These are phyloP conservation scores for Suillus luteus DNA, from an alignment of 768 basidiomycete species.

Conservation along the genomic window DNA sequence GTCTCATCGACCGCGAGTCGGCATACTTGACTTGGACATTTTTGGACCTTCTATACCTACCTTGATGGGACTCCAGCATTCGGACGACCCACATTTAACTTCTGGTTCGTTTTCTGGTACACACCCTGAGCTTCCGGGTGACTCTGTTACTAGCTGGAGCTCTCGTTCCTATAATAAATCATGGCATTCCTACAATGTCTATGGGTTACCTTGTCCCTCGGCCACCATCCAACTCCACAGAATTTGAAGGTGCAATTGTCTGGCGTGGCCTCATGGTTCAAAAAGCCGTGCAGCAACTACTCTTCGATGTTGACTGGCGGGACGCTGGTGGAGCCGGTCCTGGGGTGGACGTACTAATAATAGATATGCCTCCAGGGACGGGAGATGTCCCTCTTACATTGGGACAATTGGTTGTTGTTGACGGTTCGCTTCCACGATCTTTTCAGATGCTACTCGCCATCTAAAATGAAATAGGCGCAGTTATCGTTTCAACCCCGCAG, in stretches of 20 bases:
- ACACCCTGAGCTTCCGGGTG: not conserved
- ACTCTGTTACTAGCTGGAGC: conserved; percentile 59
- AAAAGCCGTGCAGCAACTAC: conserved; percentile 93
- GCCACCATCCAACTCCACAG: conserved; percentile 45
- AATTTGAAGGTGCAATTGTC: conserved; percentile 78
- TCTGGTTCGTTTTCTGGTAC: conserved; percentile 45
- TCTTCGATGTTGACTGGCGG: conserved; percentile 95
- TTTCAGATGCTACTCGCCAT: not conserved
- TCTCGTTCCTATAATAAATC: conserved; percentile 81
- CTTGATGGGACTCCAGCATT: conserved; percentile 82
- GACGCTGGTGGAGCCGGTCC: conserved; percentile 30
- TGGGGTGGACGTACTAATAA: conserved; percentile 80
- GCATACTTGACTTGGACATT: conserved; percentile 91
- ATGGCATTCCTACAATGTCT: conserved; percentile 92
- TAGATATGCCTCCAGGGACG: conserved; percentile 98
- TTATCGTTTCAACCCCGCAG: conserved; percentile 96
- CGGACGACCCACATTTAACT: conserved; percentile 79
- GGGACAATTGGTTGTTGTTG: conserved; percentile 81
- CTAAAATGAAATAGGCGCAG: conserved; percentile 59
- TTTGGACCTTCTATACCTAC: conserved; percentile 95
- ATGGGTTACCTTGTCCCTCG: conserved; percentile 91
- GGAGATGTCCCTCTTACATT: conserved; percentile 94
- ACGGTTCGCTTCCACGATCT: conserved; percentile 54
- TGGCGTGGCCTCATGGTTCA: conserved; percentile 99
- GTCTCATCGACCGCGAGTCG: conserved; percentile 60